These are phyloP conservation scores for Fusarium floridanum DNA, from an alignment of 2,329 filamentous ascomycete genomes.

Conservation along the genomic window DNA sequence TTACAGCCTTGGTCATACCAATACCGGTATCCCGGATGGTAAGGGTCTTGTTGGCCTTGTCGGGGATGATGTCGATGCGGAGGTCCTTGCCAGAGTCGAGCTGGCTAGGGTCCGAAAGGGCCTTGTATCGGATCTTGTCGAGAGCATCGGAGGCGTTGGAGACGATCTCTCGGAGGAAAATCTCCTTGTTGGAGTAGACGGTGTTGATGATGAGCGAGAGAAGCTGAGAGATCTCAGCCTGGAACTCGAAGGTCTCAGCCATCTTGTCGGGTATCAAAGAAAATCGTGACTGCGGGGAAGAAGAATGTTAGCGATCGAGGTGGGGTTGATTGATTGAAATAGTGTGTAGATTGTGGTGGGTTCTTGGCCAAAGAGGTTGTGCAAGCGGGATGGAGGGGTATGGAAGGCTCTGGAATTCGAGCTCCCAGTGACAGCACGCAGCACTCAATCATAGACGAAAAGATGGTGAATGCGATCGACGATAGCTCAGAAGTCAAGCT, in stretches of 20 bases:
- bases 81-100: conserved; percentile 98
- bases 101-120: conserved; percentile 96
- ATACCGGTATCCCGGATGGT: conserved; percentile 99
- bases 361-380: conserved; percentile 22
- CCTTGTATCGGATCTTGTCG: conserved; percentile 99
- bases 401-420: conserved; percentile 33
- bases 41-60: conserved; percentile 97
- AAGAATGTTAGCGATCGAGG: conserved; percentile 33
- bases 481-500: background rate
- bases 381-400: conserved; percentile 36
- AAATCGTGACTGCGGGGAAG: conserved; percentile 45
- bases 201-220: conserved; percentile 99
- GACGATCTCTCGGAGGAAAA: conserved; percentile 98
- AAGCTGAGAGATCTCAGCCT: conserved; percentile 99
- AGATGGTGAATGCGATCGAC: background rate
- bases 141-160: conserved; percentile 99
- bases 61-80: conserved; percentile 97
- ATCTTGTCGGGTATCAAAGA: conserved; percentile 71
- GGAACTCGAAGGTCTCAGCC: conserved; percentile 99
- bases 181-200: conserved; percentile 99
- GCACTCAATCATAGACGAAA: background rate
- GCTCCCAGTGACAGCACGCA: background rate
- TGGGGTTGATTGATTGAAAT: background rate
- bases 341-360: background rate
- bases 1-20: conserved; percentile 99